These are phyloP conservation scores for Debaryomycetaceae sp. DNA, from an alignment of 1,139 yeast species.

Conservation along the genomic window DNA sequence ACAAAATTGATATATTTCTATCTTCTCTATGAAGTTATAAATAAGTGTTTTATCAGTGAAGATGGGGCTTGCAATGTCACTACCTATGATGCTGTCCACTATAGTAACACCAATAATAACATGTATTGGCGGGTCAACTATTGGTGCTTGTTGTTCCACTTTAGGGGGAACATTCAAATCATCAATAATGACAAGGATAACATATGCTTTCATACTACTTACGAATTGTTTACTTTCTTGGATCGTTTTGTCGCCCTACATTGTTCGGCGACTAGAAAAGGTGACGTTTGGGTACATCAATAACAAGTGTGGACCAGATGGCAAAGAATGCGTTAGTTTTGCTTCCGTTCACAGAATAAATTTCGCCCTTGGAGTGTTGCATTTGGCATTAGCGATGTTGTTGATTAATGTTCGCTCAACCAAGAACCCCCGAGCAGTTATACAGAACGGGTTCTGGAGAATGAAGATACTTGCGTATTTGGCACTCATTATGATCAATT, in stretches of 20 bases:
- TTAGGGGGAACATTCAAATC: conserved; percentile 62
- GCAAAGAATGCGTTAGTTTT: conserved; percentile 86
- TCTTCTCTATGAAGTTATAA: background rate
- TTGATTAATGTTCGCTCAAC: conserved; percentile 77
- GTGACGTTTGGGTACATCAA: conserved; percentile 70
- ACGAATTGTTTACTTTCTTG: conserved; percentile 83
- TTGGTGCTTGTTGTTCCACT: conserved; percentile 64
- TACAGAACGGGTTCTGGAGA: conserved; percentile 93
- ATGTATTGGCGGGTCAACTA: conserved; percentile 81
- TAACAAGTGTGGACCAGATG: conserved; percentile 62
- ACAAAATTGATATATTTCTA: background rate
- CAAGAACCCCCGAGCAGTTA: conserved; percentile 70
- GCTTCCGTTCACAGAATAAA: conserved; percentile 89
- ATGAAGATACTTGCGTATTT: conserved; percentile 65
- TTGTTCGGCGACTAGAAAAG: conserved; percentile 69
- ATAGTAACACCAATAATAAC: conserved; percentile 56
- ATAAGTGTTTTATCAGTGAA: too few species aligned
- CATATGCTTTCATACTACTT: conserved; percentile 77
- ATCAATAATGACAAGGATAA: conserved; percentile 64
- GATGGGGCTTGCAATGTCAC: conserved; percentile 85
- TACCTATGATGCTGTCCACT: conserved; percentile 60
- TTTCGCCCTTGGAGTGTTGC: conserved; percentile 81
- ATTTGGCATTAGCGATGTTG: conserved; percentile 64
- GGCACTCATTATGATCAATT: conserved; percentile 56
- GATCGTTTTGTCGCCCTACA: conserved; percentile 84